Evolutionary conservation across 2,329 filamentous ascomycete genomes (phyloP).

Genomic region (Hymenoscyphus infarciens): DNA sequence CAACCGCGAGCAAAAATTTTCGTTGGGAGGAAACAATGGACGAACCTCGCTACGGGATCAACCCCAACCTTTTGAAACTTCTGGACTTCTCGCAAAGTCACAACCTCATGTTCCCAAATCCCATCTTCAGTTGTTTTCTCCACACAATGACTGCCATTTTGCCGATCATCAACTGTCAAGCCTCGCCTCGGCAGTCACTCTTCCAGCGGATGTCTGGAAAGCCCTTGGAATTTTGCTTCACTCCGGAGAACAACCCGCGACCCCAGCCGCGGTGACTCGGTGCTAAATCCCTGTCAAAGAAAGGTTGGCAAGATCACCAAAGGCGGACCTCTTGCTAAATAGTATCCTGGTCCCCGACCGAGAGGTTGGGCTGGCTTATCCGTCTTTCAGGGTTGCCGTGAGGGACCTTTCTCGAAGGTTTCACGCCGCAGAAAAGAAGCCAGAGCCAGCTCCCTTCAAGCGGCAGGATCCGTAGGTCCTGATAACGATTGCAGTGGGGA

Average conservation of each 20-base stretch:
- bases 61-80: neutral
- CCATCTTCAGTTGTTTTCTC: conserved; percentile 1
- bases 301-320: conserved; percentile 2
- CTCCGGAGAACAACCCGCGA: conserved; percentile 10
- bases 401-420: conserved; percentile 34
- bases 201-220: neutral
- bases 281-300: conserved; percentile 3
- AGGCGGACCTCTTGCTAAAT: conserved; percentile 16
- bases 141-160: neutral
- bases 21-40: no score
- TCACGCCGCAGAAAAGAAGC: conserved; percentile 27
- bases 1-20: no score
- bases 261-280: conserved; percentile 3
- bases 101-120: conserved; percentile 2
- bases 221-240: neutral
- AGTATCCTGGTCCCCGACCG: conserved; percentile 13
- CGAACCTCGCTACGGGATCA: no score
- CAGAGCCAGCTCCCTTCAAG: conserved; percentile 5
- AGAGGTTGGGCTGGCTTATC: conserved; percentile 13
- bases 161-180: conserved; percentile 2
- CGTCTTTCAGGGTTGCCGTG: conserved; percentile 22
- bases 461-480: conserved; percentile 21
- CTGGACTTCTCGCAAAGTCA: neutral
- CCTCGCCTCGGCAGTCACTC: conserved; percentile 7
- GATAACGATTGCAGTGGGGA: conserved; percentile 18